Evolutionary conservation across 2,329 filamentous ascomycete species (phyloP).

Genomic region (Alternaria dauci): DNA sequence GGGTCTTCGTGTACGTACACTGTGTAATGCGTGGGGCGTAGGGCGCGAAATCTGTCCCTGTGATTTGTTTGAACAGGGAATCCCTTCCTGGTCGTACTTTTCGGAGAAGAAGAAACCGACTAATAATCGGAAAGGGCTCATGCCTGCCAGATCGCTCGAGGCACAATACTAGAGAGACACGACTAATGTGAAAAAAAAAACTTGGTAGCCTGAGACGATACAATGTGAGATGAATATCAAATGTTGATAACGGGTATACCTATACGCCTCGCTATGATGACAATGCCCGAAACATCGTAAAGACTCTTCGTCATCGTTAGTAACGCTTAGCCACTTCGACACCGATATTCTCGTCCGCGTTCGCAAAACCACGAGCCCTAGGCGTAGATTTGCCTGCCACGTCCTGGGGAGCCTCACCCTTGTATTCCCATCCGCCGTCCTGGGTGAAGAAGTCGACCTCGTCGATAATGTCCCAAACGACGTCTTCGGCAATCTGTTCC

Average conservation of each 20-base stretch:
- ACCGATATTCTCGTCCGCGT: slow-evolving; percentile 49
- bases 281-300: not conserved
- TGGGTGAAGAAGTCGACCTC: slow-evolving; percentile 90
- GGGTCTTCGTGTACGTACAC: not conserved
- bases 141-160: not conserved
- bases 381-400: slow-evolving; percentile 48
- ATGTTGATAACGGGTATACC: slow-evolving; percentile 17
- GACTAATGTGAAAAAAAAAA: not conserved
- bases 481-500: slow-evolving; percentile 94
- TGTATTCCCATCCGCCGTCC: slow-evolving; percentile 62
- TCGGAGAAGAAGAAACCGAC: not conserved
- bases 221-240: not conserved
- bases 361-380: slow-evolving; percentile 48
- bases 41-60: not conserved
- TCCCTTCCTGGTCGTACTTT: not conserved
- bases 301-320: slow-evolving; percentile 12
- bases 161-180: not conserved
- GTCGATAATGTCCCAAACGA: slow-evolving; percentile 91
- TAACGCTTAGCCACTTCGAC: slow-evolving; percentile 49
- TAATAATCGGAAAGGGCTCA: not conserved
- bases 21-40: not conserved
- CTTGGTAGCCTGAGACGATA: not conserved
- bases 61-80: not conserved
- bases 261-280: slow-evolving; percentile 16
- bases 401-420: slow-evolving; percentile 45